Percentiles rank a stretch among this genome's conserved stretches.
Conservation (phyloP, 2,329 filamentous ascomycete species). For the Colletotrichum tanaceti region DNA sequence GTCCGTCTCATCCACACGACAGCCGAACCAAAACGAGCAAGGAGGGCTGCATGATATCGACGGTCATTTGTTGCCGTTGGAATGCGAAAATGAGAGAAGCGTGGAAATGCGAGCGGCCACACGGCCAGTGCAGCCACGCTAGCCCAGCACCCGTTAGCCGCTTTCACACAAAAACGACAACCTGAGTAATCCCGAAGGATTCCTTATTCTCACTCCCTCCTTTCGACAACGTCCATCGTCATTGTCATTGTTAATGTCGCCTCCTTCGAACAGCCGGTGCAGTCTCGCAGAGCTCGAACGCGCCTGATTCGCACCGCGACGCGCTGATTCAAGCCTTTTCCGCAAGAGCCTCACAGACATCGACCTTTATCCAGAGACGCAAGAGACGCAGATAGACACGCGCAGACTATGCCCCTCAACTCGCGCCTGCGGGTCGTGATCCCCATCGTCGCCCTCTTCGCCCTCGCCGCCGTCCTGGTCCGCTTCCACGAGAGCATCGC, state of each 20-base stretch:
- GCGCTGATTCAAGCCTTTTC: not conserved
- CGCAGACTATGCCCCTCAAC: constrained; percentile 9
- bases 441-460: constrained; percentile 29
- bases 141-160: not conserved
- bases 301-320: not conserved
- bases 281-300: not conserved
- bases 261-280: not conserved
- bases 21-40: constrained; percentile 7
- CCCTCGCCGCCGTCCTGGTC: constrained; percentile 32
- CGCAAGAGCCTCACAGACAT: not conserved
- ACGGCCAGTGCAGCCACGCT: not conserved
- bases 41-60: constrained; percentile 28
- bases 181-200: not conserved
- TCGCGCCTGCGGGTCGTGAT: constrained; percentile 26
- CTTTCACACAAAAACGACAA: too few relatives aligned
- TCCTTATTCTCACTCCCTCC: not conserved
- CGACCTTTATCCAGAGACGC: not conserved
- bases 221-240: not conserved
- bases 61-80: not conserved
- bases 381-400: not conserved
- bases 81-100: not conserved
- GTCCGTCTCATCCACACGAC: not conserved
- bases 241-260: not conserved
- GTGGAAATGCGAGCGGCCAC: not conserved
- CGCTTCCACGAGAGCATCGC: constrained; percentile 31